Evolutionary conservation across 179 eudicot species (phyloP).

Genomic region (Pouteria campechiana): DNA sequence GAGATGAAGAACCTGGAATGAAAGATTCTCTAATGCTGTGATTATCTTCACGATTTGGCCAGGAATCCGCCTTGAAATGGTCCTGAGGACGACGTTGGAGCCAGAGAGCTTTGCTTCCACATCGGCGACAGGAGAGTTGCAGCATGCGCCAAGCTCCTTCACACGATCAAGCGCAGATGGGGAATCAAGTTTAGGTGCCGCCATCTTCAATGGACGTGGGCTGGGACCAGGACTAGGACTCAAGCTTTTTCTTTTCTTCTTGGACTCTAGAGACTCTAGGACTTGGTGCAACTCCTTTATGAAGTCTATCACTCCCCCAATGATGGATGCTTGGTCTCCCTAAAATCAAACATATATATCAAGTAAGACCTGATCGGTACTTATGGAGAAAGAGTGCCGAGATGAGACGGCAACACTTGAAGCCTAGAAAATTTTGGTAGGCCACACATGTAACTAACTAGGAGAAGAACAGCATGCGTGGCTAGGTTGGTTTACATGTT

Average conservation of each 20-base stretch:
- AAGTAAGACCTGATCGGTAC: background rate
- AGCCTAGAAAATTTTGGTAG: too few relatives aligned
- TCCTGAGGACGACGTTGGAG: constrained; percentile 58
- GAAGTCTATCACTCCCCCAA: constrained; percentile 73
- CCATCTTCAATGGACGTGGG: constrained; percentile 31
- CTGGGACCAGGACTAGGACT: constrained; percentile 67
- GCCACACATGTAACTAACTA: too few relatives aligned
- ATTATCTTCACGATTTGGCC: constrained; percentile 73
- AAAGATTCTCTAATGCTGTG: constrained; percentile 46
- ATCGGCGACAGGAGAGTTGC: constrained; percentile 72
- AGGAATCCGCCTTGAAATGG: constrained; percentile 49
- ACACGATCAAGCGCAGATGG: constrained; percentile 9
- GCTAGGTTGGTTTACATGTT: too few relatives aligned
- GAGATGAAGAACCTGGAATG: constrained; percentile 75
- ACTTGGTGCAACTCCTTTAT: constrained; percentile 92
- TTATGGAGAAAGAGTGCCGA: background rate
- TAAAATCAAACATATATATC: constrained; percentile 2
- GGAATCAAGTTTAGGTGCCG: constrained; percentile 18
- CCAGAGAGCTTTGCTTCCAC: constrained; percentile 94
- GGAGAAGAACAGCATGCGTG: too few relatives aligned
- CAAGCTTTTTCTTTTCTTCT: constrained; percentile 71
- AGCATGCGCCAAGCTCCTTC: constrained; percentile 66
- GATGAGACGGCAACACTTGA: constrained; percentile 6
- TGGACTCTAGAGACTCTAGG: constrained; percentile 63
- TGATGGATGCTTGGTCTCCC: constrained; percentile 98